These are phyloP conservation scores for Boletus rubescentipes DNA, from an alignment of 768 basidiomycete genomes.

Conservation along the genomic window DNA sequence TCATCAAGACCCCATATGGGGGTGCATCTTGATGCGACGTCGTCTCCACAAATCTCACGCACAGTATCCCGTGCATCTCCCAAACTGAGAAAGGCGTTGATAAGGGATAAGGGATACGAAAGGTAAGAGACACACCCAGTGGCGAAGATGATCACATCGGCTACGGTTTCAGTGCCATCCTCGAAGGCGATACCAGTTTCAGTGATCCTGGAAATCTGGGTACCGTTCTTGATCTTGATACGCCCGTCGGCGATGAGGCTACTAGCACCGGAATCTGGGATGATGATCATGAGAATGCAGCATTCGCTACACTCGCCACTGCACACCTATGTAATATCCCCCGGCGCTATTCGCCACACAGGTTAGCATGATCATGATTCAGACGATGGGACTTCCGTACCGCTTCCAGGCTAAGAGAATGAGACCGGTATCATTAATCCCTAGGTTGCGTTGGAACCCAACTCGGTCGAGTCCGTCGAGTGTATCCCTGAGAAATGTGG, in stretches of 20 bases:
- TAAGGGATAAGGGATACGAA: background rate
- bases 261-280: slow-evolving; percentile 35
- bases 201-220: slow-evolving; percentile 27
- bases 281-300: background rate
- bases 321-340: slow-evolving; percentile 39
- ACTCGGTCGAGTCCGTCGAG: slow-evolving; percentile 4
- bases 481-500: background rate
- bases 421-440: slow-evolving; percentile 35
- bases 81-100: slow-evolving; percentile 32
- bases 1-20: slow-evolving; percentile 59
- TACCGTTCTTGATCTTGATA: slow-evolving; percentile 49
- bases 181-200: slow-evolving; percentile 21
- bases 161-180: slow-evolving; percentile 24
- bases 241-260: slow-evolving; percentile 43
- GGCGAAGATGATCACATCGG: slow-evolving; percentile 29
- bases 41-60: slow-evolving; percentile 43
- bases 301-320: too few species aligned
- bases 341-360: slow-evolving; percentile 27
- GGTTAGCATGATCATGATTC: background rate
- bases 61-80: slow-evolving; percentile 41
- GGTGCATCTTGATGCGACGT: slow-evolving; percentile 42
- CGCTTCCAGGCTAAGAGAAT: slow-evolving; percentile 11
- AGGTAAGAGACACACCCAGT: slow-evolving; percentile 9
- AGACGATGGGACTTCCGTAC: slow-evolving; percentile 4
- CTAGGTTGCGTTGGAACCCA: slow-evolving; percentile 21